Evolutionary conservation across 2,329 filamentous ascomycete genomes (phyloP).

Genomic region (Diaporthe humulicola): DNA sequence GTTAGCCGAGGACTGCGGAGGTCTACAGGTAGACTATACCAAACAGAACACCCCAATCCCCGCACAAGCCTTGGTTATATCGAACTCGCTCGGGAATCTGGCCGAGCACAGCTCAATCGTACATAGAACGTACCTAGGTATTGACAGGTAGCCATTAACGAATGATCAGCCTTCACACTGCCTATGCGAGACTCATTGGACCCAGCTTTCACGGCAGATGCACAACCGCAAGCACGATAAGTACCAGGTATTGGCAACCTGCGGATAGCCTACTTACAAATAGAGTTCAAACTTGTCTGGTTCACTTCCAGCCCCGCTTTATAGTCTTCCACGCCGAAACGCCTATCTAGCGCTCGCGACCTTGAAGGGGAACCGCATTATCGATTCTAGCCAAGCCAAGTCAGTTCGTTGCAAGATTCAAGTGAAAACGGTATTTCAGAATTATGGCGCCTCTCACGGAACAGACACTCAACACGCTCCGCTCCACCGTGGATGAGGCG

Average conservation of each 20-base stretch:
- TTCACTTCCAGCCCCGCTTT: constrained; percentile 16
- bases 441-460: constrained; percentile 40
- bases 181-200: neutral
- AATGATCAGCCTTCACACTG: neutral
- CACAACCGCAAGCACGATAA: neutral
- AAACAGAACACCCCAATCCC: constrained; percentile 6
- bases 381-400: neutral
- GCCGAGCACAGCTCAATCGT: neutral
- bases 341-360: neutral
- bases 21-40: too few species aligned
- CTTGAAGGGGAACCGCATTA: neutral
- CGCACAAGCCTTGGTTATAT: neutral
- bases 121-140: neutral
- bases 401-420: neutral
- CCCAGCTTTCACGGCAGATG: neutral
- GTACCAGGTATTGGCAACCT: neutral
- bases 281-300: neutral
- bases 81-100: neutral
- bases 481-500: constrained; percentile 52
- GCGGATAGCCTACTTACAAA: constrained; percentile 1
- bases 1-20: neutral
- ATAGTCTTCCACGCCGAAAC: constrained; percentile 13
- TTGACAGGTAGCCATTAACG: neutral
- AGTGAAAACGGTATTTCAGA: neutral
- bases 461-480: constrained; percentile 42